A percentile compares a stretch with the other conserved stretches of the same genome.
Conservation (phyloP, 202 grass and related monocot species). For the Setaria viridis region DNA sequence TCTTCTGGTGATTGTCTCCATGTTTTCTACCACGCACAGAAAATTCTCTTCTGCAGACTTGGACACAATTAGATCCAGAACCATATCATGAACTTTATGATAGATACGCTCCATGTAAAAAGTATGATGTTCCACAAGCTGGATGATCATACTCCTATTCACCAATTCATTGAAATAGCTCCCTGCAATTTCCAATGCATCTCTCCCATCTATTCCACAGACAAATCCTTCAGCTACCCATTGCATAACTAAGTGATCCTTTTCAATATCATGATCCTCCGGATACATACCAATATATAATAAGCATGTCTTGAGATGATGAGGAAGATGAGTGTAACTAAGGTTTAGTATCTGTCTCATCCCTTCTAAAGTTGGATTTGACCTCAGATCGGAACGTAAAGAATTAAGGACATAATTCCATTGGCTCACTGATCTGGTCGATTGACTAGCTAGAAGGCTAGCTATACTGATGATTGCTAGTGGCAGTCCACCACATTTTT, state of each 20-base stretch:
- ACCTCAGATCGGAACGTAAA: slow-evolving; percentile 1
- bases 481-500: slow-evolving; percentile 40
- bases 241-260: slow-evolving; percentile 26
- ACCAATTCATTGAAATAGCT: slow-evolving; percentile 54
- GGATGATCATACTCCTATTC: slow-evolving; percentile 41
- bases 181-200: slow-evolving; percentile 1
- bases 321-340: slow-evolving; percentile 40
- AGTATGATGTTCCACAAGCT: neutral
- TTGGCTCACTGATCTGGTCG: neutral
- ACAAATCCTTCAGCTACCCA: slow-evolving; percentile 53
- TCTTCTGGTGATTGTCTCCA: neutral
- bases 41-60: slow-evolving; percentile 35
- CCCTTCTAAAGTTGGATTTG: slow-evolving; percentile 15
- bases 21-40: neutral
- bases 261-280: slow-evolving; percentile 23
- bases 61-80: slow-evolving; percentile 41
- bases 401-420: slow-evolving; percentile 33
- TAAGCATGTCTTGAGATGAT: slow-evolving; percentile 44
- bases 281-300: slow-evolving; percentile 41
- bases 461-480: slow-evolving; percentile 43
- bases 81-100: slow-evolving; percentile 45
- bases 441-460: slow-evolving; percentile 39
- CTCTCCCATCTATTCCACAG: neutral
- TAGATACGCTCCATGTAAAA: neutral
- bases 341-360: slow-evolving; percentile 27